Base-by-base conservation (phyloP, 495 filamentous ascomycete species). In the Podospora appendiculata region DNA sequence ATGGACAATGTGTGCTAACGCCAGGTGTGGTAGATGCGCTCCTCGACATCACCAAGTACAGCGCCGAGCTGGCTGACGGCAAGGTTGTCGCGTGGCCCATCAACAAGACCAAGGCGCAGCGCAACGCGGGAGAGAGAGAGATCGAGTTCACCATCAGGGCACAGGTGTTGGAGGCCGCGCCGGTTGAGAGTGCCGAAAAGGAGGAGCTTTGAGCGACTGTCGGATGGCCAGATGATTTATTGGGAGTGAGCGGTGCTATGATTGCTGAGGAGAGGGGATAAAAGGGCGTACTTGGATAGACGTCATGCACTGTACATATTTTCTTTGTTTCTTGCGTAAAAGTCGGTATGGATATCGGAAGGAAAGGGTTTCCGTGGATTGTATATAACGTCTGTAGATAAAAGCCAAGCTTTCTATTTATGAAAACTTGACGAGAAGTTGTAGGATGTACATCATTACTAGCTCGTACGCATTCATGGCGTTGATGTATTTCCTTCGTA, bases 81-180 rank as follows among this genome's bases (percentile, higher is more conserved):
- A 55, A 38, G 17, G 66, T 70, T n/a, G 51, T 69, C 7, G 65
- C 58, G 5, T 70, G 63, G 53, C 61, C 66, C 3, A 44, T 57
- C 48, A 18, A 58, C 14, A 57, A 61, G 54, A 59, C 56, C 38
- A 41, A 35, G 36, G 59, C 65, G n/a, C 47, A 57, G 14, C 17
- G 58, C 19, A 14, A 16, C 1, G 11, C 41, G 11, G 45, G 40
- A 42, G 18, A 58, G 51, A 52, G 67, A 10, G 59, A 58, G 1
- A 61, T 65, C 6, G 58, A 63, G 57, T 63, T 69, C 36, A 57
- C 56, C 0, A 50, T 69, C 45, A 59, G 55, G 55, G 61, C 65
- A 3, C 46, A 63, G 56, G 51, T 61, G 7, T 48, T 69, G 18
- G 45, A 42, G 45, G 41, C 41, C 10, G 36, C 11, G 32, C 33